Evolutionary conservation across 2,329 filamentous ascomycete species (phyloP), one percentile per base, ranked within the genome.

Genomic region (Cercospora sojina): DNA sequence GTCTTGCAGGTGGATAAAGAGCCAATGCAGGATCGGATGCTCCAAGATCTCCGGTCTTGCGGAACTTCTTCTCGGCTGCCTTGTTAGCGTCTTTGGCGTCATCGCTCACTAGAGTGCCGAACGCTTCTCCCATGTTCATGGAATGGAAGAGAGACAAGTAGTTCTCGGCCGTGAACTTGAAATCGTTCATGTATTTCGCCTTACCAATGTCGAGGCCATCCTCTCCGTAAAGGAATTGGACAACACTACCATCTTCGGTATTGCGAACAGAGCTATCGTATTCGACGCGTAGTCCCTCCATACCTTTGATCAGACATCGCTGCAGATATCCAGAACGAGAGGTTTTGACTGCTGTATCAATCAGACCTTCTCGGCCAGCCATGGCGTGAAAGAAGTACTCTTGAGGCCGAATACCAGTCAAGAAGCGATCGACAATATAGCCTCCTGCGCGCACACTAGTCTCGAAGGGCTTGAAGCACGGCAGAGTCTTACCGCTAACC

Each of bases 321-420:
- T 99, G 95, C 60, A 99, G 84, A 77, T 99, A 99, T 67, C 95
- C 96, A 29, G 95, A 98, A 76, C 95, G 90, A 9, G 94, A 96
- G 1, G 95, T 99, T 82, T 99, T 99, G 79, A 99, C 95, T 70
- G 95, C 95, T 20, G 95, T 99, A 85, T 99, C 95, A 77, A 99
- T 99, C 71, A 99, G 83, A 84, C 95, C 95, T 85, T 99, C 96
- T 81, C 95, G 88, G 74, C 96, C 96, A 76, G 94, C 95, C 96
- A 99, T 99, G 79, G 96, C 93, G 86, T 99, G 95, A 84, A 99
- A 99, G 79, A 94, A 99, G 79, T 97, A 99, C 78, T 99, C 96
- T 76, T 99, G 95, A 4, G 95, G 95, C 63, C 94, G 89, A 68
- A 99, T 95, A 67, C 95, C 95, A 25, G 96, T 99, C 84, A 99